These are phyloP conservation scores for Podila epicladia DNA, from an alignment of 192 early-diverging fungal species.

Conservation along the genomic window DNA sequence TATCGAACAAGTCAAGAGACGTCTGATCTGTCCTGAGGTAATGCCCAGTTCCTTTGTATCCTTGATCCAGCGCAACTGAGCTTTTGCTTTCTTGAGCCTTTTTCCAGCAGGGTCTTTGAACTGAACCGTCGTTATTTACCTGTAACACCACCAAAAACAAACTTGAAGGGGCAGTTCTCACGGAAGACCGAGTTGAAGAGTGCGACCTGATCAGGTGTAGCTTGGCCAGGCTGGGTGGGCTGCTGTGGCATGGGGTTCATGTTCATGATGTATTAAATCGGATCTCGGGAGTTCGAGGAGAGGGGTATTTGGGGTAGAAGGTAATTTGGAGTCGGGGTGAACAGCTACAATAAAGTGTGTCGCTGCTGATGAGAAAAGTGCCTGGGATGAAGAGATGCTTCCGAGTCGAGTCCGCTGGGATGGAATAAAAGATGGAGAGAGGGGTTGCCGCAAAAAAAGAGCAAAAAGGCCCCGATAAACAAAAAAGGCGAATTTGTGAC, in stretches of 20 bases:
- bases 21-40: too few relatives aligned
- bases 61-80: too few relatives aligned
- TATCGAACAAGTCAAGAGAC: too few relatives aligned
- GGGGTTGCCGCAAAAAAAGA: neutral
- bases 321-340: neutral
- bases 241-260: constrained; percentile 43
- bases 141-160: constrained; percentile 71
- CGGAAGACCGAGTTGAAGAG: constrained; percentile 50
- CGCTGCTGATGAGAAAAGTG: too few relatives aligned
- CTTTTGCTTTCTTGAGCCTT: too few relatives aligned
- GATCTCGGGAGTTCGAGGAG: neutral
- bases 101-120: too few relatives aligned
- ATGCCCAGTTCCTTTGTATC: too few relatives aligned
- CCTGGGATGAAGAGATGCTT: too few relatives aligned
- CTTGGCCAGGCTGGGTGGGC: constrained; percentile 26
- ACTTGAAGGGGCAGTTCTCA: constrained; percentile 82
- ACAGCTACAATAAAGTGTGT: too few relatives aligned
- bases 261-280: constrained; percentile 22
- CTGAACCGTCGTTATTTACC: constrained; percentile 53
- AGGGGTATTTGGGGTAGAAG: neutral
- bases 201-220: constrained; percentile 27
- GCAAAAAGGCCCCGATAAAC: neutral
- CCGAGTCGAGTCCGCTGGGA: too few relatives aligned
- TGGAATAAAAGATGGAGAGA: neutral
- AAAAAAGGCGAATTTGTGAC: neutral